Conservation (phyloP, 2,329 filamentous ascomycete genomes). For the Pseudocercospora vitis region DNA sequence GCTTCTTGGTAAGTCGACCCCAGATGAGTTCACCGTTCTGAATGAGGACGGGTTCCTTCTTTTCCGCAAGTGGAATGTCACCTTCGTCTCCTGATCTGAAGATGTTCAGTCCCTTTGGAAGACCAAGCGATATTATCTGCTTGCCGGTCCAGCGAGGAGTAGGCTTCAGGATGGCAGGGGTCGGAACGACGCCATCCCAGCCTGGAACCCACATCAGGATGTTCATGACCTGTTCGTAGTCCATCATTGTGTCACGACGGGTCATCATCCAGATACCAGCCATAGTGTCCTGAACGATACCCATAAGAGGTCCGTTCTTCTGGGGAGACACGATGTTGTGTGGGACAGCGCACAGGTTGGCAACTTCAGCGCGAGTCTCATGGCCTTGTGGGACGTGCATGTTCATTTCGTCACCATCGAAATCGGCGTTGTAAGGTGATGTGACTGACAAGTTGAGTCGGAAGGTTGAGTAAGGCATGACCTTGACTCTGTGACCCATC, state of each 20-base stretch:
- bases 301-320: slow-evolving; percentile 95
- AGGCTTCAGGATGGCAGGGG: slow-evolving; percentile 91
- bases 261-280: slow-evolving; percentile 97
- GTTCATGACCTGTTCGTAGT: slow-evolving; percentile 92
- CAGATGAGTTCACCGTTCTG: slow-evolving; percentile 87
- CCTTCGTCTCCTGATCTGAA: slow-evolving; percentile 53
- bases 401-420: slow-evolving; percentile 99
- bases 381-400: slow-evolving; percentile 98
- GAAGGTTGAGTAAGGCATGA: slow-evolving; percentile 99
- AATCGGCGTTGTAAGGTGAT: slow-evolving; percentile 99
- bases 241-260: slow-evolving; percentile 85
- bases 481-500: slow-evolving; percentile 97
- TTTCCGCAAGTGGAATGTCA: slow-evolving; percentile 33
- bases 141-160: slow-evolving; percentile 95
- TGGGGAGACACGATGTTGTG: slow-evolving; percentile 98
- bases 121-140: slow-evolving; percentile 91
- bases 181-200: slow-evolving; percentile 93
- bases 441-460: slow-evolving; percentile 96
- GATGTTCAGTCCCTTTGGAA: slow-evolving; percentile 81
- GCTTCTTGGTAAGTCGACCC: slow-evolving; percentile 90
- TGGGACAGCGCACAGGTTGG: slow-evolving; percentile 94
- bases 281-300: slow-evolving; percentile 97
- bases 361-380: slow-evolving; percentile 92
- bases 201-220: slow-evolving; percentile 95
- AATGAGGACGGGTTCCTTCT: slow-evolving; percentile 69